Base-by-base conservation (phyloP, 352 stramenopile species). In the Phytopythium ostracodes region DNA sequence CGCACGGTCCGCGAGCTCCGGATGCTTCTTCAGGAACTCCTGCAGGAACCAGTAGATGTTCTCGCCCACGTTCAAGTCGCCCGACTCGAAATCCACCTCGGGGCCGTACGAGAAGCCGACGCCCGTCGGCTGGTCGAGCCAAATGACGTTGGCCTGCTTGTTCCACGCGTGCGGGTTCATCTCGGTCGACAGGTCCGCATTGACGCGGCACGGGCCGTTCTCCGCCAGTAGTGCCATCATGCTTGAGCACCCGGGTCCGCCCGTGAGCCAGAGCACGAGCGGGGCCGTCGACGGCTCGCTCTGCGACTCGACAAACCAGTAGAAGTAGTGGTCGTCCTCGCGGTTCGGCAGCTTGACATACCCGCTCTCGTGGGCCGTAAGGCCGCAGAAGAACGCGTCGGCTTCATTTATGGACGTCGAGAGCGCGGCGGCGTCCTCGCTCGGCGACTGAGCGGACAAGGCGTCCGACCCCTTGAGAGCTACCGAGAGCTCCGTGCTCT, bases 31-130 rank as follows among this genome's bases (percentile, higher is more conserved):
- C 0, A 89, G 59, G 60, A 90, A 91, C n/a, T 80, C 71, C 50
- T 92, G 79, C n/a, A 92, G 62, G 54, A 89, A 90, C 60, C 76
- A 76, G 62, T 88, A 92, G 52, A 91, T 73, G 51, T 87, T 88
- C 11, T 86, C 78, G 10, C 66, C 76, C 18, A 90, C 75, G 43
- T 84, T 66, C n/a, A 68, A 54, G 50, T 89, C 80, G n/a, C 75
- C 74, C 1, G 60, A 64, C 50, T 84, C 81, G 18, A 73, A 77
- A 59, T 84, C 77, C 11, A 56, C 59, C 17, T 59, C 31, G 18
- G 62, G 53, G 10, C 77, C 75, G 60, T 88, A 89, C 11, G 80
- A 91, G 50, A 86, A 93, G 20, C 84, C 84, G 15, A 88, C 78
- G 17, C 73, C 70, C 3, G 74, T 73, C 0, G 84, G 84, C 64